A percentile compares a stretch with the other conserved stretches of the same genome.
Evolutionary conservation across 1,139 yeast species (phyloP).

Genomic region (Sugiyamaella paludigena): DNA sequence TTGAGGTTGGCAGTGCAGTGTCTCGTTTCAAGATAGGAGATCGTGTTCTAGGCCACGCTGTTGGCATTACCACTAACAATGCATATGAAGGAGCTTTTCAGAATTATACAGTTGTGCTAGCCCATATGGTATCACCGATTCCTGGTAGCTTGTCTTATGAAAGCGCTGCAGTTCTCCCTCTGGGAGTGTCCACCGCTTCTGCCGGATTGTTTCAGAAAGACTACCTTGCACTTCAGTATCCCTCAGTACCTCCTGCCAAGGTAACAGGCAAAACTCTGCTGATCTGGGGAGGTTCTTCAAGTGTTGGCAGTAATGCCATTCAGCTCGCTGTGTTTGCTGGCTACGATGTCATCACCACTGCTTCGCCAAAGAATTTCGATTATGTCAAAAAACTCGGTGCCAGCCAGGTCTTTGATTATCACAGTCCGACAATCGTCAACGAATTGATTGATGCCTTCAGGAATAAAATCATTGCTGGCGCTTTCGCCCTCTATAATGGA

Average conservation of each 20-base stretch:
- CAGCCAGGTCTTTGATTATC: slow-evolving; percentile 40
- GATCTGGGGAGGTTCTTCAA: slow-evolving; percentile 60
- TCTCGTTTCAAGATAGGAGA: slow-evolving; percentile 54
- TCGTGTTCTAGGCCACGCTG: slow-evolving; percentile 43
- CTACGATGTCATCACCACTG: slow-evolving; percentile 48
- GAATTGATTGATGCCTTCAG: not conserved
- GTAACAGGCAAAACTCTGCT: slow-evolving; percentile 39
- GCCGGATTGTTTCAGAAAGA: slow-evolving; percentile 12
- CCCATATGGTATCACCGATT: not conserved
- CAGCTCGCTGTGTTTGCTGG: slow-evolving; percentile 49
- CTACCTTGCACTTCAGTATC: slow-evolving; percentile 18
- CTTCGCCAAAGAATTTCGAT: slow-evolving; percentile 45
- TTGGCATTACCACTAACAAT: not conserved
- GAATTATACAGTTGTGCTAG: slow-evolving; percentile 3
- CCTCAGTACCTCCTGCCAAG: slow-evolving; percentile 27
- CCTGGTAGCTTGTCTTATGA: slow-evolving; percentile 8
- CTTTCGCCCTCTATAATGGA: not conserved
- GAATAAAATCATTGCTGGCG: slow-evolving; percentile 1
- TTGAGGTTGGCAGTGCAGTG: slow-evolving; percentile 56
- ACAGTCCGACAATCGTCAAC: no score
- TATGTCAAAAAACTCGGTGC: slow-evolving; percentile 42
- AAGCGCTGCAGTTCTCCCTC: slow-evolving; percentile 11
- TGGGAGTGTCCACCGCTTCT: slow-evolving; percentile 18
- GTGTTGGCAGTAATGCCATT: slow-evolving; percentile 49
- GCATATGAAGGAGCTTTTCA: slow-evolving; percentile 7